phyloP scores from a whole-genome alignment of 202 grass and related monocot species.

The Eragrostis tef region DNA sequence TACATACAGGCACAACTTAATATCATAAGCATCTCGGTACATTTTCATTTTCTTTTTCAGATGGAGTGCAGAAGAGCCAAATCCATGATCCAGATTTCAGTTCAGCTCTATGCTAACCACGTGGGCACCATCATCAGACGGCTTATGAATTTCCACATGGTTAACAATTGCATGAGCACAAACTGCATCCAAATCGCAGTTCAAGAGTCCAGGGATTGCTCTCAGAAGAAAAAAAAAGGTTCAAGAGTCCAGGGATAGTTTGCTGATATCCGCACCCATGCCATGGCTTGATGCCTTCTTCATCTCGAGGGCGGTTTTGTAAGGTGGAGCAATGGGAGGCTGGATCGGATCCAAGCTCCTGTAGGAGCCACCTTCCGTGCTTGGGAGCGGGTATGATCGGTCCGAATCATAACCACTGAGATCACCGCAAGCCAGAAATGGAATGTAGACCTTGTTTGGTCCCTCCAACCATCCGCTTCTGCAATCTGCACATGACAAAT shows the following conservation, averaged over 20 bases:
- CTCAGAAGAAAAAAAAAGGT: too few relatives aligned
- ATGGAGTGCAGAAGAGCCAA: not conserved
- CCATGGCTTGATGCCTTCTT: conserved; percentile 71
- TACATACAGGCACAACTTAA: not conserved
- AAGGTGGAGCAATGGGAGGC: conserved; percentile 81
- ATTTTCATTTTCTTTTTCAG: not conserved
- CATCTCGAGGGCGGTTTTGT: conserved; percentile 77
- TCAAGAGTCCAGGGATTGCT: conserved; percentile 40
- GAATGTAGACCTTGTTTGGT: conserved; percentile 84
- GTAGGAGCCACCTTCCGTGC: conserved; percentile 52
- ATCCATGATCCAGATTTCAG: not conserved
- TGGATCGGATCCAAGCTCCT: conserved; percentile 83
- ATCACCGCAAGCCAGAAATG: conserved; percentile 89
- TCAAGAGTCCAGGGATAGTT: conserved; percentile 43
- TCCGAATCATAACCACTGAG: conserved; percentile 91
- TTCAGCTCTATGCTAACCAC: not conserved
- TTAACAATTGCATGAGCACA: not conserved
- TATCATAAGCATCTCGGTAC: not conserved
- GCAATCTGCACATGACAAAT: conserved; percentile 64
- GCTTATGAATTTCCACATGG: not conserved
- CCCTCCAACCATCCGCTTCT: conserved; percentile 93
- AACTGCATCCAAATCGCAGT: not conserved
- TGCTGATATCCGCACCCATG: conserved; percentile 39
- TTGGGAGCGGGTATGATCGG: conserved; percentile 72
- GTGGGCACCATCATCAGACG: not conserved